Conservation (phyloP, 345 rosid genomes). For the Schrenkiella parvula region DNA sequence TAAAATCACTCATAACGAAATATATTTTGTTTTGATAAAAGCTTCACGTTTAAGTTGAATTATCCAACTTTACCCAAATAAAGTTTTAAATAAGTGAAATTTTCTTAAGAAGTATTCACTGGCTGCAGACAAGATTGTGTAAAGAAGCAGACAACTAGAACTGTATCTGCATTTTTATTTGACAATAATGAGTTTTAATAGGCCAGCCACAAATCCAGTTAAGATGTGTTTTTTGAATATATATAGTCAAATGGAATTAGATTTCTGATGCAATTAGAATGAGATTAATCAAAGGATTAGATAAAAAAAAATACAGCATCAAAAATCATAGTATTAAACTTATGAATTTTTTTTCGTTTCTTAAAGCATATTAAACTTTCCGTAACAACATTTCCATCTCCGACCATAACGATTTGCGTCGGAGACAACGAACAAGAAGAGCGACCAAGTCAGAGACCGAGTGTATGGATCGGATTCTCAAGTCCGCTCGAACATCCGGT, state of each 20-base stretch:
- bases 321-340: too few species aligned
- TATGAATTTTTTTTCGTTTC: too few species aligned
- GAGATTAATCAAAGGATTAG: too few species aligned
- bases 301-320: too few species aligned
- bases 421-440: constrained; percentile 14
- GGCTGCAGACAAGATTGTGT: not conserved
- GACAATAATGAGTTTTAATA: not conserved
- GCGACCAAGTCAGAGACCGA: not conserved
- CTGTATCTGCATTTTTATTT: not conserved
- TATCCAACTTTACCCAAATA: constrained; percentile 7
- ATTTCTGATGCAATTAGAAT: too few species aligned
- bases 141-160: too few species aligned
- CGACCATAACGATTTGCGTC: not conserved
- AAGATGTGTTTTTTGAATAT: not conserved
- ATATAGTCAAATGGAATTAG: too few species aligned
- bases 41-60: constrained; percentile 19
- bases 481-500: constrained; percentile 83
- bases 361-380: constrained; percentile 13
- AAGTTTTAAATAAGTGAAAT: constrained; percentile 23
- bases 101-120: not conserved
- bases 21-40: constrained; percentile 17
- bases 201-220: not conserved
- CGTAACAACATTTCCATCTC: not conserved
- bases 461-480: constrained; percentile 72
- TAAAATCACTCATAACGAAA: constrained; percentile 13